Percentiles rank a stretch among this genome's conserved stretches.
phyloP scores from a whole-genome alignment of 2,329 filamentous ascomycete species.

The Fusarium sp. region DNA sequence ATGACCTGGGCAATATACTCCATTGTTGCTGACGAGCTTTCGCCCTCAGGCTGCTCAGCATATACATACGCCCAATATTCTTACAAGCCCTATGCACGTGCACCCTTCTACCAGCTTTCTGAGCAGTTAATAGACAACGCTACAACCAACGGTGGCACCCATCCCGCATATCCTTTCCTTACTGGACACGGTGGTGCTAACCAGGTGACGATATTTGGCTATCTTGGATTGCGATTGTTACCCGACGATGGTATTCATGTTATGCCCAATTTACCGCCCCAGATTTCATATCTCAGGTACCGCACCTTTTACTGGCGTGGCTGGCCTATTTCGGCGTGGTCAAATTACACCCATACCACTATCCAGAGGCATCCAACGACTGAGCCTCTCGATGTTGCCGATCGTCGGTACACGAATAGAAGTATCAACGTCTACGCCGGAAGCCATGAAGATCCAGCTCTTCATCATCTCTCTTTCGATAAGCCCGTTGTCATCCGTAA shows the following conservation, averaged over 20 bases:
- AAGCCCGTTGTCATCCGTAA: neutral
- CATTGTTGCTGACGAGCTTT: slow-evolving; percentile 1
- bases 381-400: neutral
- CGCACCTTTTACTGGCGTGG: slow-evolving; percentile 2
- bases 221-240: neutral
- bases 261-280: neutral
- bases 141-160: neutral
- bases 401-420: neutral
- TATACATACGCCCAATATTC: slow-evolving; percentile 8
- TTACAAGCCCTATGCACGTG: neutral
- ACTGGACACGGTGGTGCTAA: slow-evolving; percentile 6
- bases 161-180: neutral
- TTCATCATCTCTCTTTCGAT: neutral
- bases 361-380: neutral
- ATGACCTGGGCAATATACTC: slow-evolving; percentile 15
- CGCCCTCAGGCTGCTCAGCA: neutral
- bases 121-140: slow-evolving; percentile 5
- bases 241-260: neutral
- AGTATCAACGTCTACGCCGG: neutral
- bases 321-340: slow-evolving; percentile 6
- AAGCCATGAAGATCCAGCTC: accelerated
- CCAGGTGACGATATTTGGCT: neutral
- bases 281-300: neutral
- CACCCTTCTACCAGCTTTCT: neutral
- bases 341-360: neutral